Evolutionary conservation across 164 flowering plant species (phyloP), one percentile per base, ranked within the genome.

Genomic region (Tetrastigma voinierianum): DNA sequence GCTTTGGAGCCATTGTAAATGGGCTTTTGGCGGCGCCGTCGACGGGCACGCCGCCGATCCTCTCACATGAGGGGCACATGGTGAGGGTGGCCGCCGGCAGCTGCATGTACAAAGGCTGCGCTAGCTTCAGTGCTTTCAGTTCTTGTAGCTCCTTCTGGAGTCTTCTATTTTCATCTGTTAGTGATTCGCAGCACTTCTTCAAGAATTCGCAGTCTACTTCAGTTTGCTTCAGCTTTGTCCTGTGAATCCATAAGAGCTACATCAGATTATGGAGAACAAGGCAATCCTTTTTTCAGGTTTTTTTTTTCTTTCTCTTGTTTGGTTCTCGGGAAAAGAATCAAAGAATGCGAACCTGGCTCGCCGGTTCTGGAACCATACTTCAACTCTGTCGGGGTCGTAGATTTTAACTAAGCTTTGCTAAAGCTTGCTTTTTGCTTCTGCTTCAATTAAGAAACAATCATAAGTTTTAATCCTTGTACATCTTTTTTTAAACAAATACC

Each of bases 141-240:
- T 90, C 98, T 57, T 90, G 87, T 1, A 90, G 59, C 77, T 92
- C 98, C 67, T 87, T 90, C 43, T 87, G 86, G 9, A 92, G 83
- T 74, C 88, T 74, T 65, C 85, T 71, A 76, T 92, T 92, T 70
- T 92, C 98, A 8, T 86, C 95, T 9, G 87, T 89, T 45, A 92
- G 66, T 11, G 85, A 81, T 54, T 90, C 90, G 47, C 95, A 90
- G 64, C 93, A 90, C 54, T 88, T 87, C 87, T 89, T 92, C 78
- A 92, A 70, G 75, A 76, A 83, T 67, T 92, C 96, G 19, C 96
- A 90, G 68, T 92, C 96, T 25, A 88, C 90, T 70, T 92, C 98
- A 0, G 98, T 92, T 70, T 90, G 98, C 80, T 92, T 92, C 58
- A 92, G 85, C 80, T 92, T 92, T 24, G 93, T 92, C 87, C 98